Percentiles rank a stretch among this genome's conserved stretches.
phyloP scores from a whole-genome alignment of 352 stramenopile genomes.

The Pythium aquatile region DNA sequence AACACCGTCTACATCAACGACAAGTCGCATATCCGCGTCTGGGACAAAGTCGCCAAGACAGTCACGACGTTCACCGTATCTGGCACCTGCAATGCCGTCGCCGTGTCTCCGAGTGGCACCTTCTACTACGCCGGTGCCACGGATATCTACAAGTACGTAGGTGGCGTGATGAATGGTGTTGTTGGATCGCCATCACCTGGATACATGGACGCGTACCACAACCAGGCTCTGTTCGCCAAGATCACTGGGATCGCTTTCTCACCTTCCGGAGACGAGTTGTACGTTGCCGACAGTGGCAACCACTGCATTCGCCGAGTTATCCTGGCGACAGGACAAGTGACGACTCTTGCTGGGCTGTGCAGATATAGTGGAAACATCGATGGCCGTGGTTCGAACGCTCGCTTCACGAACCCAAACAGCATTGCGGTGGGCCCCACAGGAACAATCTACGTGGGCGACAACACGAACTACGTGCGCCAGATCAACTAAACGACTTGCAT shows the following conservation, averaged over 20 bases:
- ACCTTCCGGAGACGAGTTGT: neutral
- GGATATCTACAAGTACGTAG: too few relatives aligned
- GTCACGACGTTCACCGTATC: neutral
- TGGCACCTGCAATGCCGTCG: neutral
- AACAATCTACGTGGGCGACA: too few relatives aligned
- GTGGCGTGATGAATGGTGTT: neutral
- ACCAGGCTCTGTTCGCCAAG: neutral
- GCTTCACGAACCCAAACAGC: too few relatives aligned
- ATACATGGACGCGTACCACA: constrained; percentile 1
- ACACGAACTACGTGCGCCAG: too few relatives aligned
- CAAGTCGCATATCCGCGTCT: neutral
- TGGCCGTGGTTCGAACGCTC: neutral
- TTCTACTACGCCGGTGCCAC: too few relatives aligned
- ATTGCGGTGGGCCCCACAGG: too few relatives aligned
- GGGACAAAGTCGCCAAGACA: too few relatives aligned
- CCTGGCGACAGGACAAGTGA: neutral
- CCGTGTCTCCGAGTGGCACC: neutral
- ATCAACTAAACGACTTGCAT: too few relatives aligned
- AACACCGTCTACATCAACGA: neutral
- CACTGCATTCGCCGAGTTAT: neutral
- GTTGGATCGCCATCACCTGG: neutral
- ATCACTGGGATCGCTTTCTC: neutral
- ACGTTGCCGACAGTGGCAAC: constrained; percentile 1
- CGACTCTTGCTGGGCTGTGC: neutral
- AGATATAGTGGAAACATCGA: neutral